Conservation (phyloP, 495 filamentous ascomycete species). For the Hypomontagnella submonticulosa region DNA sequence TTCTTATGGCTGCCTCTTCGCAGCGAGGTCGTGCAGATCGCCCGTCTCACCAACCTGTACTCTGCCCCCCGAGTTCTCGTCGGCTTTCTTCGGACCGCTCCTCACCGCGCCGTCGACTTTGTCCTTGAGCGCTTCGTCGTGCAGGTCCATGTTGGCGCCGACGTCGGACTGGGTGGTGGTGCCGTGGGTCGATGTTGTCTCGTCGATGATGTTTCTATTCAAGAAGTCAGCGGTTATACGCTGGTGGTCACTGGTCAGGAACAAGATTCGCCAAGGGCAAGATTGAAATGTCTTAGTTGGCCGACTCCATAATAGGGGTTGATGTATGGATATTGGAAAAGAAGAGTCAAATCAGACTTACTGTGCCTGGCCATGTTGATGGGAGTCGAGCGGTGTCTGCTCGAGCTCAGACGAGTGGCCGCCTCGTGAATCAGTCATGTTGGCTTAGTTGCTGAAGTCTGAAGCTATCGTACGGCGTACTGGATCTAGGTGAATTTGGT, state of each 20-base stretch:
- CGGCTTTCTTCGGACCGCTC: constrained; percentile 41
- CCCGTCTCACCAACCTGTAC: constrained; percentile 46
- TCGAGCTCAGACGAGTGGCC: constrained; percentile 33
- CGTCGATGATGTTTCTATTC: constrained; percentile 40
- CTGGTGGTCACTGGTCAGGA: too few species aligned
- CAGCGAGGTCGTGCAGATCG: constrained; percentile 46
- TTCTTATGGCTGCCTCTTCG: constrained; percentile 31
- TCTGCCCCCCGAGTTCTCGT: constrained; percentile 38
- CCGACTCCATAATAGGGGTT: not conserved
- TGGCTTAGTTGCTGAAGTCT: not conserved
- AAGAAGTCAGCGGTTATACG: not conserved
- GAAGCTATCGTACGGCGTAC: constrained; percentile 9
- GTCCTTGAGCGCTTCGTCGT: constrained; percentile 44
- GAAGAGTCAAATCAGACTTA: constrained; percentile 6
- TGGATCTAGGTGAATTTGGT: not conserved
- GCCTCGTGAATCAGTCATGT: constrained; percentile 41
- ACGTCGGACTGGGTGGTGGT: constrained; percentile 33
- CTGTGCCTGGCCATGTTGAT: constrained; percentile 39
- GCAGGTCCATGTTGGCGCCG: constrained; percentile 25
- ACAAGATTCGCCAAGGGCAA: too few species aligned
- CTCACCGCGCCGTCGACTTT: constrained; percentile 43
- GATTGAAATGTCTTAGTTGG: not conserved
- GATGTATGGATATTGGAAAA: not conserved
- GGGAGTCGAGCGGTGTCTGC: constrained; percentile 37
- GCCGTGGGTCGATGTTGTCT: constrained; percentile 26